Percentiles rank a stretch among this genome's conserved stretches.
Evolutionary conservation across 306 rosid species (phyloP).

Genomic region (Citrullus colocynthis): DNA sequence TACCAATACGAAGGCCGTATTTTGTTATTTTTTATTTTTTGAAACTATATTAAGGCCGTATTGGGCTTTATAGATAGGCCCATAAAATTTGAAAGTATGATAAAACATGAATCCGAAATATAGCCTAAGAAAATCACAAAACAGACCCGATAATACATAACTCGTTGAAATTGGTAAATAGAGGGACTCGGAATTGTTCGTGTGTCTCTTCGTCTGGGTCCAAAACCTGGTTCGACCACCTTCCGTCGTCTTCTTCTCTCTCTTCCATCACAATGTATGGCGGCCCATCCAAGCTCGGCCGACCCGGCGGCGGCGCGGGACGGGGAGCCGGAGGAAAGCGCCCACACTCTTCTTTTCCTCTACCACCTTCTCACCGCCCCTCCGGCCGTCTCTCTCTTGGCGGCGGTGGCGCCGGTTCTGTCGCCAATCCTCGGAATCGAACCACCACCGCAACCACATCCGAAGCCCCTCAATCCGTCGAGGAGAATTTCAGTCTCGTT

Average conservation of each 20-base stretch:
- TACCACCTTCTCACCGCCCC: conserved; percentile 38
- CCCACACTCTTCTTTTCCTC: conserved; percentile 35
- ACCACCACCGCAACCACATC: conserved; percentile 18
- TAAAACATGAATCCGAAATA: not conserved
- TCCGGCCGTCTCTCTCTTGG: conserved; percentile 59
- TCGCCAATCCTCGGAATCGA: conserved; percentile 24
- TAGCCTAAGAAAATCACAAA: not conserved
- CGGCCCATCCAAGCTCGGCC: conserved; percentile 70
- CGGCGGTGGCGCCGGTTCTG: conserved; percentile 20
- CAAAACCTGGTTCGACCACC: conserved; percentile 13
- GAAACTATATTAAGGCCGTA: too few relatives aligned
- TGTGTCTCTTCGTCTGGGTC: not conserved
- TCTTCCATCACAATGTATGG: conserved; percentile 43
- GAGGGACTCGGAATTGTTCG: not conserved
- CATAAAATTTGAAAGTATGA: not conserved
- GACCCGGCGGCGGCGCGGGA: conserved; percentile 34
- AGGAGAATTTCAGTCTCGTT: conserved; percentile 63
- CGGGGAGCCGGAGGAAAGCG: conserved; percentile 49
- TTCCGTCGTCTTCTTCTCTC: conserved; percentile 2
- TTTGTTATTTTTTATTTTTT: too few relatives aligned
- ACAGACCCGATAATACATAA: not conserved
- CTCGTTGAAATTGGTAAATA: not conserved
- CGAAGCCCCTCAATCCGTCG: conserved; percentile 29
- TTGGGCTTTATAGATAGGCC: not conserved
- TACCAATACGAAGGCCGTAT: too few relatives aligned